Evolutionary conservation across 768 basidiomycete genomes (phyloP).

Genomic region (Lactifluus piperatus): DNA sequence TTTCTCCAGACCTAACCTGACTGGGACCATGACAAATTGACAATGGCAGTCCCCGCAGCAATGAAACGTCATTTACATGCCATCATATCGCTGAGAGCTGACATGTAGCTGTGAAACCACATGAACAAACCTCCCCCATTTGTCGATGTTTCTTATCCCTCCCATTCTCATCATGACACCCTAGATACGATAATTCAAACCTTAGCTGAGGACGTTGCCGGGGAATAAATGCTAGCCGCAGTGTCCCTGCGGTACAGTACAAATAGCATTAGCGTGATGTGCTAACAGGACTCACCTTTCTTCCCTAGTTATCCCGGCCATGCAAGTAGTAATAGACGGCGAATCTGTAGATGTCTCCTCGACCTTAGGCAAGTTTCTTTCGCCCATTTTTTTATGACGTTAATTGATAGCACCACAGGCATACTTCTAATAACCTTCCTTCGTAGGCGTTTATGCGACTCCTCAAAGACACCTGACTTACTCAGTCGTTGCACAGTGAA

Average conservation of each 20-base stretch:
- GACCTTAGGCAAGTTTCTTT: background rate
- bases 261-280: background rate
- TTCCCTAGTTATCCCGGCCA: background rate
- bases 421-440: background rate
- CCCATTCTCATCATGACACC: too few relatives aligned
- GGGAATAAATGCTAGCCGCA: too few relatives aligned
- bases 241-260: background rate
- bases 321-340: background rate
- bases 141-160: too few relatives aligned
- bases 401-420: background rate
- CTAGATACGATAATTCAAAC: too few relatives aligned
- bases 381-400: background rate
- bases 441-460: background rate
- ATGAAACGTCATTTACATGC: too few relatives aligned
- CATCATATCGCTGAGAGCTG: too few relatives aligned
- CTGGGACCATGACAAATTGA: too few relatives aligned
- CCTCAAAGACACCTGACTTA: background rate
- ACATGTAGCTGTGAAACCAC: too few relatives aligned
- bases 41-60: too few relatives aligned
- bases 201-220: too few relatives aligned
- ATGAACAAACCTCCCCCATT: too few relatives aligned
- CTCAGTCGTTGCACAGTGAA: background rate
- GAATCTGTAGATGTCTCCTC: background rate
- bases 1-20: too few relatives aligned
- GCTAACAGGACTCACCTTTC: background rate